Base-by-base conservation (phyloP, 345 rosid genomes). In the Carallia brachiata region DNA sequence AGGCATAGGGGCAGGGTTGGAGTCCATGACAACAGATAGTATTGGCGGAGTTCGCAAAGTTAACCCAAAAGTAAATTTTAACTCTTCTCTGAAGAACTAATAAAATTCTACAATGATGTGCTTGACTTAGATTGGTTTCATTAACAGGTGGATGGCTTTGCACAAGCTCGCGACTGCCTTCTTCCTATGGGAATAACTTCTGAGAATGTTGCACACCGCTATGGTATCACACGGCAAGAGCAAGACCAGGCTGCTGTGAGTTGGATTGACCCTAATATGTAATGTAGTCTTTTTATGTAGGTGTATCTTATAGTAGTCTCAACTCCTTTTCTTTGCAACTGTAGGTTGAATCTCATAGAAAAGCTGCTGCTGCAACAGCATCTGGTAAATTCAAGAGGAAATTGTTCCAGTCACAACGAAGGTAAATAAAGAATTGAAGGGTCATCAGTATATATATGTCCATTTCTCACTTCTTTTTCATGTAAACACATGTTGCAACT, bases 171-270 rank as follows among this genome's bases (percentile, higher is more conserved):
- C 32, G 96, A 95, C 65, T 95, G 97, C 81, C 93, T 95, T 78
- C 93, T 95, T 77, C 97, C 97, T 27, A 90, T 95, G 97, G 99
- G 99, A 9, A 78, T 92, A 37, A 95, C 97, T 72, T 91, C 97
- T 63, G 99, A 95, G 84, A 95, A 91, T 77, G 99, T 95, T 69
- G 97, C 99, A 39, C 79, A 85, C 62, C 85, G 88, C 23, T 92
- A 69, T 15, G 93, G 97, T 16, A 77, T 95, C 62, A 90, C 99
- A 65, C 83, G 97, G 50, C 78, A 81, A 80, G 97, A 95, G 64
- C 99, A 95, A 79, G 99, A 92, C 72, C 82, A 79, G 80, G 96
- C 97, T 73, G 91, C 97, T 34, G 97, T 95, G 68, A 81, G 90
- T 75, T 73, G 53, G 10, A 57, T 62, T 4, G 10, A 68, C 61